Conservation (phyloP, 2,329 filamentous ascomycete species). For the Aspergillus thermomutatus region DNA sequence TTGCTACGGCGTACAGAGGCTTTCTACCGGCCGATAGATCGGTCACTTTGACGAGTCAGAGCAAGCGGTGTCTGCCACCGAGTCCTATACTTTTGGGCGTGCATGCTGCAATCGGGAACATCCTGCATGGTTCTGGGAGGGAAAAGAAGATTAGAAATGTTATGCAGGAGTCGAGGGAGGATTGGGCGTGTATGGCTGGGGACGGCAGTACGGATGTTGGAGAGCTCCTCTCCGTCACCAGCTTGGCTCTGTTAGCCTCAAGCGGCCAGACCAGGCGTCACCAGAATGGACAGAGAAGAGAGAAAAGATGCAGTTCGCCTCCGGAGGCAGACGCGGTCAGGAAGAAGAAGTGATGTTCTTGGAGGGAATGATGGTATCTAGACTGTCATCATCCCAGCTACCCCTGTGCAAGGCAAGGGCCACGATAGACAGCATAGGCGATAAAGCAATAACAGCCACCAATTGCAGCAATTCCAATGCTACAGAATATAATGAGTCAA, state of each 20-base stretch:
- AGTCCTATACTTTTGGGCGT: conserved; percentile 14
- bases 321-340: not conserved
- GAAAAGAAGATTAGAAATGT: conserved; percentile 11
- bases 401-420: not conserved
- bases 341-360: not conserved
- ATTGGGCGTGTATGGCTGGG: conserved; percentile 8
- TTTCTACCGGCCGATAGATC: conserved; percentile 12
- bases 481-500: not conserved
- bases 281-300: not conserved
- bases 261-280: not conserved
- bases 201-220: conserved; percentile 13
- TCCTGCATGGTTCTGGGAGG: conserved; percentile 15
- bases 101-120: conserved; percentile 20
- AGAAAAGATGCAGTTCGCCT: not conserved
- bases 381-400: not conserved
- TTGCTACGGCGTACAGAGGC: conserved; percentile 1
- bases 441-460: not conserved
- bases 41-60: conserved; percentile 14
- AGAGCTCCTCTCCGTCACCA: conserved; percentile 14
- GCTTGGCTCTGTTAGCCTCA: conserved; percentile 10
- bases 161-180: conserved; percentile 10
- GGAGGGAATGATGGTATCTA: not conserved
- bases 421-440: not conserved
- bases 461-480: not conserved
- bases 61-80: conserved; percentile 13